Evolutionary conservation across 2,329 filamentous ascomycete genomes (phyloP), one percentile per base, ranked within the genome.

Genomic region (Aspergillus ochraceoroseus): DNA sequence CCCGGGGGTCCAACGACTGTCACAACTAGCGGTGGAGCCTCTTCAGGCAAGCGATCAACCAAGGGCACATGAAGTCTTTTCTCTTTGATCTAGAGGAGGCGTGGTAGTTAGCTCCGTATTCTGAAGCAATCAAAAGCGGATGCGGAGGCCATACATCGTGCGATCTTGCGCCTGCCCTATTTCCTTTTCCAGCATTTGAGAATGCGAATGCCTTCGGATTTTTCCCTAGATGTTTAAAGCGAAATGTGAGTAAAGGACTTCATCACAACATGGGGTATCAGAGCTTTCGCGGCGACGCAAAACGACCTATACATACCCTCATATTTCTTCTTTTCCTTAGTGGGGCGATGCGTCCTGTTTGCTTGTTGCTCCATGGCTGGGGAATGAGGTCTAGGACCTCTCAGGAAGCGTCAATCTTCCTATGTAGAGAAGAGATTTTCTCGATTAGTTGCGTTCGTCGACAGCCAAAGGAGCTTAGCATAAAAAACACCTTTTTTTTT

Each of bases 31-130:
- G 92, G 92, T 17, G 92, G 89, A 11, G 92, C 85, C 70, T 96
- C 92, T 67, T 96, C 90, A 51, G 92, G 90, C 18, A 96, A 74
- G 53, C 94, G 83, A 73, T 98, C 92, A 70, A 96, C 85, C 63
- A 95, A 84, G 30, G 92, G 92, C 12, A 98, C 92, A 74, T 98
- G 94, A 26, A 96, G 76, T 44, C 90, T 80, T 69, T 94, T 95
- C 69, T 98, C 94, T 75, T 87, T 92, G 66, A 95, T 82, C 84
- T 89, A 59, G 8, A 46, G 22, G 14, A 36, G n/a, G 25, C 23
- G 15, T 31, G 26, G 8, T 9, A 1, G 23, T 59, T 38, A 59
- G 52, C 37, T 35, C 33, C 3, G 15, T 41, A n/a, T 18, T 29
- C 12, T 12, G 11, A 5, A 19, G n/a, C 28, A 25, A n/a, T 17